Percentiles rank a stretch among this genome's conserved stretches.
Evolutionary conservation across 352 stramenopile species (phyloP).

Genomic region (Globisporangium mamillatum): DNA sequence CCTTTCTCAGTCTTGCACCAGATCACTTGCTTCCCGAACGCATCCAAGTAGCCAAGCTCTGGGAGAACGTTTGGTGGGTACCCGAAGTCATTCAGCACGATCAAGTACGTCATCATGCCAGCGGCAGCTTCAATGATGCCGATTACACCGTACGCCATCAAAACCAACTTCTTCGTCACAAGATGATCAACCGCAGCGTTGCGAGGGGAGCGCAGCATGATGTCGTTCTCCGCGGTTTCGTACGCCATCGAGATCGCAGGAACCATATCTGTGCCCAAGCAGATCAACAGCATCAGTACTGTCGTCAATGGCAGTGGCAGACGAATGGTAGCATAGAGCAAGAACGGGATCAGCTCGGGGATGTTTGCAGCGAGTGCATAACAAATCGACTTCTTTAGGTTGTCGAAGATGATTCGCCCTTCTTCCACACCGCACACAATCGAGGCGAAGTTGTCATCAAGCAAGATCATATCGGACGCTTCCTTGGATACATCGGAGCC

Average conservation of each 20-base stretch:
- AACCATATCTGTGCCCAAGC: constrained; percentile 91
- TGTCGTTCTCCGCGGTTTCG: constrained; percentile 84
- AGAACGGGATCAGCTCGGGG: constrained; percentile 82
- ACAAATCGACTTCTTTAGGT: constrained; percentile 93
- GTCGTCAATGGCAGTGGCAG: constrained; percentile 89
- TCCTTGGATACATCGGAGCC: constrained; percentile 96
- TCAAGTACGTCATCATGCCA: constrained; percentile 88
- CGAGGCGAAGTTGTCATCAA: constrained; percentile 98
- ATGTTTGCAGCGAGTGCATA: constrained; percentile 93
- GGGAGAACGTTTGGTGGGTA: constrained; percentile 81
- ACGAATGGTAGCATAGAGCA: constrained; percentile 83
- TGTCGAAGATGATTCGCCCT: constrained; percentile 94
- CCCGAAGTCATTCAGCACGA: constrained; percentile 89
- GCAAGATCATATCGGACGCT: constrained; percentile 95
- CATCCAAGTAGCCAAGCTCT: constrained; percentile 71
- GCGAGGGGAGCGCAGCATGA: constrained; percentile 81
- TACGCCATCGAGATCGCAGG: constrained; percentile 94
- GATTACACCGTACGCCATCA: constrained; percentile 86
- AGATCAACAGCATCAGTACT: constrained; percentile 90
- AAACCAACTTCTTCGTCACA: constrained; percentile 88
- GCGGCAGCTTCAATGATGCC: constrained; percentile 84
- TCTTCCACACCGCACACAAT: constrained; percentile 96
- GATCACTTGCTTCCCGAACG: constrained; percentile 87
- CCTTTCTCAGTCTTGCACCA: constrained; percentile 71
- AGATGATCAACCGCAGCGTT: constrained; percentile 83